phyloP scores from a whole-genome alignment of 352 stramenopile species.

The Phytophthora sojae region DNA sequence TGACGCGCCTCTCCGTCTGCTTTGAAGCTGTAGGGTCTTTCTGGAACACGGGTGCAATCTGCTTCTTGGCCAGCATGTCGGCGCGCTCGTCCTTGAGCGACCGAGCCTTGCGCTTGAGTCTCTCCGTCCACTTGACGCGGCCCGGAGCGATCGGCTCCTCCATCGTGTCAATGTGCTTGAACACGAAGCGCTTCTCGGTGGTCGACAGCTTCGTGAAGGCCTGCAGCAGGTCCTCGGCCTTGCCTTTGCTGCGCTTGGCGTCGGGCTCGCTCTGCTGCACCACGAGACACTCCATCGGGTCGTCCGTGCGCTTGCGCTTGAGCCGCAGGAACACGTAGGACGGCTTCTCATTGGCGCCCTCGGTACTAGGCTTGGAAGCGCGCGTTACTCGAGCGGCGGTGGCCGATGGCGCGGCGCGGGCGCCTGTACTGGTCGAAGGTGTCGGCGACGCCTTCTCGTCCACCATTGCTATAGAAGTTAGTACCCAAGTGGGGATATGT shows the following conservation, averaged over 20 bases:
- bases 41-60: conserved; percentile 39
- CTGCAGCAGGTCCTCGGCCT: conserved; percentile 47
- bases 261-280: conserved; percentile 54
- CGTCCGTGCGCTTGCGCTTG: conserved; percentile 86
- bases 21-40: conserved; percentile 32
- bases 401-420: background rate
- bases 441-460: conserved; percentile 22
- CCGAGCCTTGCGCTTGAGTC: conserved; percentile 73
- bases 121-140: conserved; percentile 67
- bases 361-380: background rate
- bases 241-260: conserved; percentile 29
- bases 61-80: conserved; percentile 48
- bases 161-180: conserved; percentile 88
- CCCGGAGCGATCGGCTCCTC: conserved; percentile 47
- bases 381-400: background rate
- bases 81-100: conserved; percentile 64
- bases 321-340: conserved; percentile 79
- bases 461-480: conserved; percentile 31
- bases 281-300: conserved; percentile 73
- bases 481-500: background rate
- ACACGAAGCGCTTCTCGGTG: conserved; percentile 76
- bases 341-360: conserved; percentile 26
- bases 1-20: conserved; percentile 43
- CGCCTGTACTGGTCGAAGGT: background rate
- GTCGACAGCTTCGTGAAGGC: conserved; percentile 76